Percentiles rank a stretch among this genome's conserved stretches.
These are phyloP conservation scores for Arachnomyces sp. DNA, from an alignment of 2,329 filamentous ascomycete species.

Conservation along the genomic window DNA sequence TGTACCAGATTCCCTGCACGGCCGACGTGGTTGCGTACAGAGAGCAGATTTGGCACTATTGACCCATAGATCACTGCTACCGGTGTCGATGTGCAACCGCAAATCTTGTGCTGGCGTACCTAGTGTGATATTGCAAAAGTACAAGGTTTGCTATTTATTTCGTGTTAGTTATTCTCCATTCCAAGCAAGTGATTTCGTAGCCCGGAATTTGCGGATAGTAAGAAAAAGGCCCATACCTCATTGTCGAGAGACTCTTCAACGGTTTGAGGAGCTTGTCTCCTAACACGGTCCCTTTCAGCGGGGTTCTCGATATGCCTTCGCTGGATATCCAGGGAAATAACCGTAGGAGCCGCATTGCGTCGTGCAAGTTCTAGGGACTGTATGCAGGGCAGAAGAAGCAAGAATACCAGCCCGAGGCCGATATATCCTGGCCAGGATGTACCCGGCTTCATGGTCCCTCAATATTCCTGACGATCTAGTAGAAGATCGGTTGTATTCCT, in stretches of 20 bases:
- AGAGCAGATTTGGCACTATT: slow-evolving; percentile 58
- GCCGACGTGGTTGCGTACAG: slow-evolving; percentile 44
- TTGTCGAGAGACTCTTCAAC: slow-evolving; percentile 47
- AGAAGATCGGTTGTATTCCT: too few relatives aligned
- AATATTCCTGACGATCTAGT: background rate
- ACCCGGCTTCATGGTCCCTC: slow-evolving; percentile 1
- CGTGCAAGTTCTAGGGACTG: slow-evolving; percentile 23
- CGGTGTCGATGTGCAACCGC: slow-evolving; percentile 54
- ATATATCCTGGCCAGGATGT: slow-evolving; percentile 6
- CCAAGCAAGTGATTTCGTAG: background rate
- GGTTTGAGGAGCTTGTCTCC: slow-evolving; percentile 36
- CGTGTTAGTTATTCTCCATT: slow-evolving; percentile 2
- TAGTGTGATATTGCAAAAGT: slow-evolving; percentile 51
- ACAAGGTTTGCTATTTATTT: slow-evolving; percentile 43
- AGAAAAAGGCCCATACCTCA: slow-evolving; percentile 30
- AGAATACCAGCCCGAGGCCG: too few relatives aligned
- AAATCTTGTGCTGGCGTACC: slow-evolving; percentile 51
- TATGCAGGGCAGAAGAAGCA: slow-evolving; percentile 1
- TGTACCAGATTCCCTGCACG: slow-evolving; percentile 57
- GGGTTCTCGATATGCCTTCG: slow-evolving; percentile 41
- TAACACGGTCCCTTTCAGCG: slow-evolving; percentile 38
- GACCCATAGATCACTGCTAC: slow-evolving; percentile 57
- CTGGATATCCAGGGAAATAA: slow-evolving; percentile 45
- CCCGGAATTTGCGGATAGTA: too few relatives aligned
- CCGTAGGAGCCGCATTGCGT: slow-evolving; percentile 32